These are phyloP conservation scores for Wallacemonas sp. DNA, from an alignment of 208 protist genomes.

Conservation along the genomic window DNA sequence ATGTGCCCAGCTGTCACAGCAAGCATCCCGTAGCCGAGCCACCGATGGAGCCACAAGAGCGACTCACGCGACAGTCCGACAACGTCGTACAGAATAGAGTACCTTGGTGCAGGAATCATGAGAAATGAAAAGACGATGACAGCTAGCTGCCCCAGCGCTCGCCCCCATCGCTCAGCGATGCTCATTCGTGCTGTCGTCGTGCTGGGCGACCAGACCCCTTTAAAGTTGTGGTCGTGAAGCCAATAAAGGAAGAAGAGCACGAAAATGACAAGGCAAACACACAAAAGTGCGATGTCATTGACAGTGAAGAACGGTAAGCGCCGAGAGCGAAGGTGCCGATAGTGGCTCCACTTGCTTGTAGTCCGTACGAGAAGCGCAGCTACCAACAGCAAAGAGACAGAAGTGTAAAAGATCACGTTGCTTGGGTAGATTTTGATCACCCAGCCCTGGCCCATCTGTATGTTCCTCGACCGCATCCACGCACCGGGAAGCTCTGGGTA, in stretches of 20 bases:
- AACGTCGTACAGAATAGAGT: slow-evolving; percentile 45
- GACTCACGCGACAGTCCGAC: slow-evolving; percentile 53
- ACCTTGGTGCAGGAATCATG: slow-evolving; percentile 46
- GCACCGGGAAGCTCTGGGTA: slow-evolving; percentile 48
- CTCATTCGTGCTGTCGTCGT: slow-evolving; percentile 3
- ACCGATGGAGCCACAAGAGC: slow-evolving; percentile 51
- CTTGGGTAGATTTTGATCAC: slow-evolving; percentile 61
- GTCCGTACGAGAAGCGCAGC: slow-evolving; percentile 25
- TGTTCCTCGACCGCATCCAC: slow-evolving; percentile 35
- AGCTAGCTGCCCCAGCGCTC: slow-evolving; percentile 52
- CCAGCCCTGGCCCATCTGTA: slow-evolving; percentile 19
- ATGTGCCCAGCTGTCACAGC: slow-evolving; percentile 25
- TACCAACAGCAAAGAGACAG: slow-evolving; percentile 26
- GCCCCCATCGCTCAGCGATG: slow-evolving; percentile 33
- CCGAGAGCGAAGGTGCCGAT: slow-evolving; percentile 23
- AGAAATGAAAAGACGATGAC: slow-evolving; percentile 55
- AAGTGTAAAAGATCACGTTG: slow-evolving; percentile 69
- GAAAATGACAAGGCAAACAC: slow-evolving; percentile 25
- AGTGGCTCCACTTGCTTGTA: slow-evolving; percentile 15
- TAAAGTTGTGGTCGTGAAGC: slow-evolving; percentile 66
- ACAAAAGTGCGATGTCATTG: slow-evolving; percentile 27
- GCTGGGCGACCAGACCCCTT: slow-evolving; percentile 10
- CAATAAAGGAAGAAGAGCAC: slow-evolving; percentile 60
- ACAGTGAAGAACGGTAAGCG: slow-evolving; percentile 15
- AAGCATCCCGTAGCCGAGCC: slow-evolving; percentile 36